A percentile compares a stretch with the other conserved stretches of the same genome.
Evolutionary conservation across 192 early-diverging fungal genomes (phyloP).

Genomic region (Spinellus fusiger): DNA sequence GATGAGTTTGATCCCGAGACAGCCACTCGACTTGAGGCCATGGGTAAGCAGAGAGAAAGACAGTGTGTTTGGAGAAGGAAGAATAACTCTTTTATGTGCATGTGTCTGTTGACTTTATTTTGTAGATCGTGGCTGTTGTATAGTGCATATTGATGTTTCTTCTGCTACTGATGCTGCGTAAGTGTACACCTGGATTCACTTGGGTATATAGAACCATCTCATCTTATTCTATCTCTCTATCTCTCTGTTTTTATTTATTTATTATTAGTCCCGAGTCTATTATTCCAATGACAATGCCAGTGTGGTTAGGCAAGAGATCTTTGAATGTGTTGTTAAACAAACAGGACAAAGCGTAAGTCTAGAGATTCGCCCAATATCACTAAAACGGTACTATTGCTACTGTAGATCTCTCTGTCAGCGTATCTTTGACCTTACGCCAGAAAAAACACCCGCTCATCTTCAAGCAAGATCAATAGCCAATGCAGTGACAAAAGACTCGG

Average conservation of each 20-base stretch:
- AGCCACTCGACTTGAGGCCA: neutral
- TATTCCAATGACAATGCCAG: conserved; percentile 48
- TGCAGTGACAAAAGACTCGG: no score
- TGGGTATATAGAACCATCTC: neutral
- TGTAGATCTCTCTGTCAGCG: conserved; percentile 22
- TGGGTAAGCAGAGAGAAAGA: neutral
- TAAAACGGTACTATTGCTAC: neutral
- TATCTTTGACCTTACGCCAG: conserved; percentile 26
- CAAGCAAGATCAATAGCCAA: conserved; percentile 8
- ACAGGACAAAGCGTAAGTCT: conserved; percentile 46
- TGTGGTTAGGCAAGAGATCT: conserved; percentile 70
- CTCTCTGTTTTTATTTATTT: neutral
- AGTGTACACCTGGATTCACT: no score
- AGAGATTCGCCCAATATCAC: neutral
- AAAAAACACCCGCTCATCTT: conserved; percentile 26
- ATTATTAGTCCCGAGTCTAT: neutral
- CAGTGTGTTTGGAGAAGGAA: neutral
- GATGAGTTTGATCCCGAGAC: conserved; percentile 18
- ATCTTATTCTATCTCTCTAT: neutral
- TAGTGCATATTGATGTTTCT: conserved; percentile 48
- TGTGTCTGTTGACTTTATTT: neutral
- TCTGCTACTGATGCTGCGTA: conserved; percentile 22
- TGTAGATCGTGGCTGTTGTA: conserved; percentile 44
- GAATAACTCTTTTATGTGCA: no score
- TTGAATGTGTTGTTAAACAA: conserved; percentile 72